A percentile compares a stretch with the other conserved stretches of the same genome.
phyloP scores from a whole-genome alignment of 768 basidiomycete species.

The Tricholoma matsutake region DNA sequence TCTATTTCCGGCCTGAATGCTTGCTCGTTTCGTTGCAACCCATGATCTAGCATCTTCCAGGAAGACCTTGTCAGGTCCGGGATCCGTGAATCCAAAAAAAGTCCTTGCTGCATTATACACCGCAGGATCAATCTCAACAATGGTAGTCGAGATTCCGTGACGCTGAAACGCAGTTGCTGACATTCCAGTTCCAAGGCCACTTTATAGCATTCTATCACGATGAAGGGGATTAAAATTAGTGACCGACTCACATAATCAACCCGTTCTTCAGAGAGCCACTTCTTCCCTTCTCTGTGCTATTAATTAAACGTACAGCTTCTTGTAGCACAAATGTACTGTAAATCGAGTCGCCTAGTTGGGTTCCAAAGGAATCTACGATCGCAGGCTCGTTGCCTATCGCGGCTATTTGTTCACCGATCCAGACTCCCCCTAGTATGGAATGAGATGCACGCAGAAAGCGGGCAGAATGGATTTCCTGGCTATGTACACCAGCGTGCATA shows the following conservation, averaged over 20 bases:
- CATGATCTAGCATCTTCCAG: constrained; percentile 76
- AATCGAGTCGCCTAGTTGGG: constrained; percentile 69
- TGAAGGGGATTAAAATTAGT: constrained; percentile 10
- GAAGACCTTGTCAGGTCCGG: constrained; percentile 56
- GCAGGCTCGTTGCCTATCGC: constrained; percentile 40
- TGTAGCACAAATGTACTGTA: constrained; percentile 85
- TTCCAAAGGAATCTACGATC: constrained; percentile 49
- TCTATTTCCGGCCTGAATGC: constrained; percentile 23
- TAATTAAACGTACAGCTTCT: constrained; percentile 75
- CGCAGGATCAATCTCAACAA: constrained; percentile 91
- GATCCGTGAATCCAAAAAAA: constrained; percentile 78
- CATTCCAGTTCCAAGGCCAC: constrained; percentile 87
- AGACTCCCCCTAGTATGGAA: constrained; percentile 71
- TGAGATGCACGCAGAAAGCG: constrained; percentile 64
- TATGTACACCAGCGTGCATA: constrained; percentile 23
- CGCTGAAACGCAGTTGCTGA: constrained; percentile 71
- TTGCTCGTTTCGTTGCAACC: constrained; percentile 44
- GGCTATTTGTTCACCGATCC: constrained; percentile 57
- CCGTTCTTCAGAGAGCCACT: constrained; percentile 45
- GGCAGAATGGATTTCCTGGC: constrained; percentile 43
- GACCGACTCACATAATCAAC: constrained; percentile 60
- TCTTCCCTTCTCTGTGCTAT: constrained; percentile 42
- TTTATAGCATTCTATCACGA: constrained; percentile 28
- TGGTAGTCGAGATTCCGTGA: constrained; percentile 68
- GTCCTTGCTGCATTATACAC: constrained; percentile 80